A percentile compares a stretch with the other conserved stretches of the same genome.
phyloP scores from a whole-genome alignment of 257 asterid genomes.

The Capsicum pubescens region DNA sequence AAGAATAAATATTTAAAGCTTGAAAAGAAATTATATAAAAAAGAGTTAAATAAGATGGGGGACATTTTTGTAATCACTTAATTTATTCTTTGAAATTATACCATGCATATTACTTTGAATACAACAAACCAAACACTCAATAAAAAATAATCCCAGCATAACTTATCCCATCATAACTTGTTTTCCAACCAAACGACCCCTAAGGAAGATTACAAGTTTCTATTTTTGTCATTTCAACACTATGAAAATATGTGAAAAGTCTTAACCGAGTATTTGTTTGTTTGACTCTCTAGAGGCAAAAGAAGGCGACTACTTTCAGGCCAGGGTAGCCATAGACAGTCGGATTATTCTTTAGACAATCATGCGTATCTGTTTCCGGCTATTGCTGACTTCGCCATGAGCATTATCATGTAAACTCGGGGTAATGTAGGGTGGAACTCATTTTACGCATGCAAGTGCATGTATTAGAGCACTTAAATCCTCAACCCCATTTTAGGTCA shows the following conservation, averaged over 20 bases:
- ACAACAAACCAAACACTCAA: too few relatives aligned
- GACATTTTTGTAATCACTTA: too few relatives aligned
- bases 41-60: too few relatives aligned
- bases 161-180: too few relatives aligned
- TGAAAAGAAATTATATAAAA: too few relatives aligned
- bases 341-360: background rate
- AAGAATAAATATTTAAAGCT: too few relatives aligned
- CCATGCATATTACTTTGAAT: too few relatives aligned
- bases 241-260: background rate
- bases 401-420: background rate
- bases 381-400: background rate
- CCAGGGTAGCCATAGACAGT: background rate
- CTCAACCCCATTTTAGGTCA: background rate
- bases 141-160: too few relatives aligned
- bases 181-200: too few relatives aligned
- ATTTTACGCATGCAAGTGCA: background rate
- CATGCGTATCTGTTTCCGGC: background rate
- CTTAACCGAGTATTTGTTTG: background rate
- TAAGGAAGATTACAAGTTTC: background rate
- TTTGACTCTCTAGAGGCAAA: background rate
- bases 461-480: background rate
- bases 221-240: background rate
- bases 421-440: conserved; percentile 8
- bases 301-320: background rate
- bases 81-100: too few relatives aligned